Evolutionary conservation across 805 yeast genomes (phyloP), one percentile per base, ranked within the genome.

Genomic region (Debaryomyces castellii): DNA sequence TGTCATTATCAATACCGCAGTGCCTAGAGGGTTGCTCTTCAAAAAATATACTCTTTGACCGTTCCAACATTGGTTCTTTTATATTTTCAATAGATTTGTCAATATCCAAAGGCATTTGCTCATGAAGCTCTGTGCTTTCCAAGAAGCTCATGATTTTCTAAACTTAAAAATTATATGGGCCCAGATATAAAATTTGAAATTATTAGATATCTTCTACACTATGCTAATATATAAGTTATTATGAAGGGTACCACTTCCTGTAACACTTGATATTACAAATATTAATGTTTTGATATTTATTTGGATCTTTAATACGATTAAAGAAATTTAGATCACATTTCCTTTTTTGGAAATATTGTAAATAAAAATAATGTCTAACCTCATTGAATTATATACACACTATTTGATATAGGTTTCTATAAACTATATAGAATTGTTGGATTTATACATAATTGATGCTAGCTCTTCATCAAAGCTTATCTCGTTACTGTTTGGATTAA

Each of bases 401-500:
- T 32, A 10, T 32, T 16, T n/a, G n/a, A 9, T 30, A 12, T n/a
- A 32, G 12, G 17, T 16, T 12, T 25, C 22, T n/a, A 18, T 34
- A 11, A 2, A 12, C 22, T 27, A 40, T 12, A 30, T 16, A 14
- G 34, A 30, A 30, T n/a, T 34, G 23, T 45, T 40, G 14, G 44
- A 22, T 17, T 46, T 43, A 38, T 50, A 50, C 47, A 60, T 48
- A 9, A 59, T 38, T 14, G 55, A 30, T 6, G 60, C 50, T 38
- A 61, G 47, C 38, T 60, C 62, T 21, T 54, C 59, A n/a, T 52
- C 51, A 39, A 62, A 58, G 40, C 56, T 51, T 14, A 38, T 36
- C 27, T 54, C 54, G 9, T 30, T 43, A 9, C 46, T 30, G 4
- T 44, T 49, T 7, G 32, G 28, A 23, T 43, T 43, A 20, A 62